Evolutionary conservation across 306 rosid genomes (phyloP), one percentile per base, ranked within the genome.

Genomic region (Vigna reflexopilosa): DNA sequence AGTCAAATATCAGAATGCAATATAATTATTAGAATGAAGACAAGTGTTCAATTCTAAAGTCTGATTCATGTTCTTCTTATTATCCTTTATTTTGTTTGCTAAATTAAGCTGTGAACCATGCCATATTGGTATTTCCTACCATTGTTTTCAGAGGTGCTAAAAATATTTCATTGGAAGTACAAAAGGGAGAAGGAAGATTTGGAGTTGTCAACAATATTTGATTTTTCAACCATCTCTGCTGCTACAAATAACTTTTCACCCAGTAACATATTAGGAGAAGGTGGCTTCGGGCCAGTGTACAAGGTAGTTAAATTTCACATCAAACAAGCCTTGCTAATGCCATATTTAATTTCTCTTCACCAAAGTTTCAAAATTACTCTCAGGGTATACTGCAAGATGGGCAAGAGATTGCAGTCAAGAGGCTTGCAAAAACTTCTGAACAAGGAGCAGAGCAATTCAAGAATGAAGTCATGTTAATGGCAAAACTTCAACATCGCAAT

Each of bases 221-320:
- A 45, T 24, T 68, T 68, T 68, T 22, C 56, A 47, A 47, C 40
- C 57, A 47, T 68, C 40, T 47, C 42, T 26, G 47, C 8, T 45
- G 73, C 73, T 19, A 68, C 73, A 47, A 68, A 68, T 47, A 13
- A 68, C 57, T 68, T 68, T 68, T 14, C 36, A 14, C 16, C 28
- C 38, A 68, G 22, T 24, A 14, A 68, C 73, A 47, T 47, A 14
- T 47, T 68, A 47, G 73, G 73, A 68, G 40, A 47, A 68, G 73
- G 73, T 47, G 73, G 73, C 42, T 68, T 68, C 47, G 73, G 73
- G 8, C 57, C 57, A 24, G 73, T 68, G 15, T 68, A 68, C 57
- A 47, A 24, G 73, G 73, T 68, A 22, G 32, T 17, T 66, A 40
- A 19, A 12, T 40, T 65, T 40, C 7, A 5, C 13, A 2, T 17